Evolutionary conservation across 441 rosid species (phyloP).

Genomic region (Eruca vesicaria): DNA sequence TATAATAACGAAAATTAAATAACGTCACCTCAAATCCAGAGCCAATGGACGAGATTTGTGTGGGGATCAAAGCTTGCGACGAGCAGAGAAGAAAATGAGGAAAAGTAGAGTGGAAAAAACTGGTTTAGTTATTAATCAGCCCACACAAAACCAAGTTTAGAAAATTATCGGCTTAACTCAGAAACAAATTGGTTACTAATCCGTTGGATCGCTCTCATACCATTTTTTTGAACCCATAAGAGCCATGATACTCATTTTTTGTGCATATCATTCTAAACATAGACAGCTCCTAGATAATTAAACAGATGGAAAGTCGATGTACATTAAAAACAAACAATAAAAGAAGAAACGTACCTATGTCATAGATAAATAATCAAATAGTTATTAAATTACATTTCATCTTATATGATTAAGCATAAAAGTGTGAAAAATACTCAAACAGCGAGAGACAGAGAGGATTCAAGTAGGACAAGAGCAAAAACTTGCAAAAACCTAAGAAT

Average conservation of each 20-base stretch:
- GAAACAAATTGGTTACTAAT: not conserved
- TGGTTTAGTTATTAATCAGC: not conserved
- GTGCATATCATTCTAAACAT: not conserved
- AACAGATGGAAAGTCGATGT: not conserved
- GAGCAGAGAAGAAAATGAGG: not conserved
- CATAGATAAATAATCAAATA: not conserved
- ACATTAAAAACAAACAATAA: not conserved
- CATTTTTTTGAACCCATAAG: not conserved
- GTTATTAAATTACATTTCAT: conserved; percentile 6
- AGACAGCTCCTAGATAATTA: no score
- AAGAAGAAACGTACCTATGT: not conserved
- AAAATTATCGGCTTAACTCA: not conserved
- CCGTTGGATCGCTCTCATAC: not conserved
- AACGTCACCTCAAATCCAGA: not conserved
- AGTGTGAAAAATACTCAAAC: not conserved
- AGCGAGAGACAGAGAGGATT: not conserved
- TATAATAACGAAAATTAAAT: not conserved
- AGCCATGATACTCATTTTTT: not conserved
- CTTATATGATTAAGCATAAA: not conserved
- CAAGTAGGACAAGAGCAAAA: not conserved
- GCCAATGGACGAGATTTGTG: not conserved
- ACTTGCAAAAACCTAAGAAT: conserved; percentile 20
- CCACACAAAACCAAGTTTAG: not conserved
- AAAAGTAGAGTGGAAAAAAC: not conserved
- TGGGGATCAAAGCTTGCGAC: not conserved